Evolutionary conservation across 345 rosid genomes (phyloP).

Genomic region (Luvunga scandens): DNA sequence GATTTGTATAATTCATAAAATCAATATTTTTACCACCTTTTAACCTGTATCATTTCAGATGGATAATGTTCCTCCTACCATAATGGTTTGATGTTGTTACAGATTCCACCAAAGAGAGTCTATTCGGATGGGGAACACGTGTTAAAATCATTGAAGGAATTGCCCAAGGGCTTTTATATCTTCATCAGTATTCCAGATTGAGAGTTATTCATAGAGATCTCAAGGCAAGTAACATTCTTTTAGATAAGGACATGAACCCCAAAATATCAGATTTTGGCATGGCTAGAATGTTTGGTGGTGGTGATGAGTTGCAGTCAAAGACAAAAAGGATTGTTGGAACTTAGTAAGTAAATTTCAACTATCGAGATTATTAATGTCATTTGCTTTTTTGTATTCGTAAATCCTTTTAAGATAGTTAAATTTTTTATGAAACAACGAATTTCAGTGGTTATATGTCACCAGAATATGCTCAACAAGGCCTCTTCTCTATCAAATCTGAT

Average conservation of each 20-base stretch:
- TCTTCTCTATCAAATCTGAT: slow-evolving; percentile 25
- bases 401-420: background rate
- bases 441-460: slow-evolving; percentile 25
- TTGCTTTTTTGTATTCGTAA: background rate
- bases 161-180: slow-evolving; percentile 48
- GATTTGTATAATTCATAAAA: background rate
- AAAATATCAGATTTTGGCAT: slow-evolving; percentile 43
- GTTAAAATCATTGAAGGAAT: slow-evolving; percentile 34
- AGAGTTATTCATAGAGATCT: slow-evolving; percentile 50
- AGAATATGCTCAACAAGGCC: slow-evolving; percentile 24
- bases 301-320: slow-evolving; percentile 23
- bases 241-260: slow-evolving; percentile 30
- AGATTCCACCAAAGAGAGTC: slow-evolving; percentile 26
- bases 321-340: slow-evolving; percentile 49
- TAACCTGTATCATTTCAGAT: background rate
- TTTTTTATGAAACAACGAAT: background rate
- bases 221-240: slow-evolving; percentile 31
- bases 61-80: background rate
- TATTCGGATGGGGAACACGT: slow-evolving; percentile 25
- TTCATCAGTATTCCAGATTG: slow-evolving; percentile 46
- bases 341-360: slow-evolving; percentile 30
- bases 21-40: background rate
- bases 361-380: background rate
- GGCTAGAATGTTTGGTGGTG: slow-evolving; percentile 23
- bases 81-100: background rate